phyloP scores from a whole-genome alignment of 768 basidiomycete genomes.

The Phanerochaete sordida region DNA sequence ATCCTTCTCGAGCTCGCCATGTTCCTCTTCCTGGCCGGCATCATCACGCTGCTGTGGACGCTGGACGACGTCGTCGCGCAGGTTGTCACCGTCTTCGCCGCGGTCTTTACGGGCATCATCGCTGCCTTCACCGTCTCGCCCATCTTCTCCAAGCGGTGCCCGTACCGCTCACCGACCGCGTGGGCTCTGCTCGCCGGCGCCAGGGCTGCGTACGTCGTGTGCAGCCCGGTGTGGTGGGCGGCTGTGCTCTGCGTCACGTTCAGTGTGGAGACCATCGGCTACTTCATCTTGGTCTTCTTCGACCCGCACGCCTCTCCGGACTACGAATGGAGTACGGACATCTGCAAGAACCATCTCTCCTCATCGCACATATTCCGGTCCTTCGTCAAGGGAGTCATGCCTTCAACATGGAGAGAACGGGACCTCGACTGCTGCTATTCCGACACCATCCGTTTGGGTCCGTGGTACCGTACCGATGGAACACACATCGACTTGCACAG shows the following conservation, averaged over 20 bases:
- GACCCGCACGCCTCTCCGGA: too few relatives aligned
- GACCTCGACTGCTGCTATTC: neutral
- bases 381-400: neutral
- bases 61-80: conserved; percentile 3
- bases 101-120: neutral
- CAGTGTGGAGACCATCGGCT: neutral
- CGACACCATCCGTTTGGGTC: neutral
- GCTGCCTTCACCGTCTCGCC: neutral
- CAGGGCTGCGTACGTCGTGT: neutral
- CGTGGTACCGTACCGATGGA: too few relatives aligned
- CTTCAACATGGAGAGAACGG: neutral
- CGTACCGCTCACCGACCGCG: conserved; percentile 2
- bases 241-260: neutral
- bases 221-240: neutral
- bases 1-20: conserved; percentile 1
- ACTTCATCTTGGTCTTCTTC: too few relatives aligned
- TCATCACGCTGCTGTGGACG: conserved; percentile 7
- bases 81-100: neutral
- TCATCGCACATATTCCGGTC: neutral
- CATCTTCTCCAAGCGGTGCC: conserved; percentile 1
- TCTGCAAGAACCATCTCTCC: neutral
- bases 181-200: neutral
- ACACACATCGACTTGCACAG: neutral
- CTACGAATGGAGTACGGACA: neutral
- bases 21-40: conserved; percentile 1